These are phyloP conservation scores for Penicillium simplicissimum DNA, from an alignment of 495 filamentous ascomycete genomes.

Conservation along the genomic window DNA sequence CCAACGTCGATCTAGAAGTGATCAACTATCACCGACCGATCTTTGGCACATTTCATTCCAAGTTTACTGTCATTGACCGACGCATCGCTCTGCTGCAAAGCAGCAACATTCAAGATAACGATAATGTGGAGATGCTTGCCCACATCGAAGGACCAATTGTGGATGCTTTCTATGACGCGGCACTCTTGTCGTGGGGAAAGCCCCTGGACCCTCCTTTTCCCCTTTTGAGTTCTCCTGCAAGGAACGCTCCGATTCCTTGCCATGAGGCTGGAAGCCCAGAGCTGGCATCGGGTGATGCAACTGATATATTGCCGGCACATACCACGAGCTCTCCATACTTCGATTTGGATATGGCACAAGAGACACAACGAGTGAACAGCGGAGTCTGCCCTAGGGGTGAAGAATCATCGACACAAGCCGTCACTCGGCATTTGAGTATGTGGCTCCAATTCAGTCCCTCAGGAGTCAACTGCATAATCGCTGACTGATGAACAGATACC, in stretches of 20 bases:
- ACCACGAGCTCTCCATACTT: conserved; percentile 60
- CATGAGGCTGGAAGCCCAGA: conserved; percentile 2
- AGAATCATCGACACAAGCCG: conserved; percentile 56
- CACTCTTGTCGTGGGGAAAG: conserved; percentile 70
- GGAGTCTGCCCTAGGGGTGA: conserved; percentile 45
- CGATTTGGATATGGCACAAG: conserved; percentile 57
- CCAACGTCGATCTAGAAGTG: conserved; percentile 69
- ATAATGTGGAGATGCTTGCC: conserved; percentile 79
- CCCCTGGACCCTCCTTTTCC: conserved; percentile 62
- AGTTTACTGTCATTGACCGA: conserved; percentile 75
- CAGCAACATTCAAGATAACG: conserved; percentile 78
- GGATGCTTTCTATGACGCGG: conserved; percentile 71
- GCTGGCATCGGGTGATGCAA: conserved; percentile 19
- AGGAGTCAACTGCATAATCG: too few relatives aligned
- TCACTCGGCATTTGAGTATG: conserved; percentile 62
- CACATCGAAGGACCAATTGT: conserved; percentile 76
- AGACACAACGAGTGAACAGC: conserved; percentile 61
- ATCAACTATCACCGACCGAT: conserved; percentile 73
- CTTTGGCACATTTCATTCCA: conserved; percentile 75
- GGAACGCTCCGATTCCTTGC: conserved; percentile 31
- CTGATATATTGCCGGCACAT: conserved; percentile 53
- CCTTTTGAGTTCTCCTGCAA: conserved; percentile 52
- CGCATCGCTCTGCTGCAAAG: conserved; percentile 66
- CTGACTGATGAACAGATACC: conserved; percentile 42
- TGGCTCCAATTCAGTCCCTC: background rate